These are phyloP conservation scores for Diphasiastrum complanatum DNA, from an alignment of 83 land plant genomes.

Conservation along the genomic window DNA sequence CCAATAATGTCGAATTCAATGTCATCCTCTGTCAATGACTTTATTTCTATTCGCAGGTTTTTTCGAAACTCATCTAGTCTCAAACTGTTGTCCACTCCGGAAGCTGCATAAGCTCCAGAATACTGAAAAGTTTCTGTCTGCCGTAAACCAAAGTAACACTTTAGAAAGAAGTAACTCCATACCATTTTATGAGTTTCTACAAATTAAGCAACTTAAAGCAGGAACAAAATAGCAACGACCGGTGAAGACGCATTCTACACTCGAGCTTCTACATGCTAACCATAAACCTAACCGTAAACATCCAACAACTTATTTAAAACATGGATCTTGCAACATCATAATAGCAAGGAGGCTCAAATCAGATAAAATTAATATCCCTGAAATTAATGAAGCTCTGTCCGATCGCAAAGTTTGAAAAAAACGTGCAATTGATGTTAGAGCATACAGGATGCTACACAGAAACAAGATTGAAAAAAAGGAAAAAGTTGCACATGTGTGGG, in stretches of 20 bases:
- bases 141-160: background rate
- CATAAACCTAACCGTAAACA: no score
- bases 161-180: background rate
- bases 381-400: no score
- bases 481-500: constrained; percentile 53
- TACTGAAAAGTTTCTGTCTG: constrained; percentile 78
- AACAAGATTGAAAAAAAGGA: background rate
- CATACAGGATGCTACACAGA: background rate
- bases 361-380: no score
- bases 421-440: background rate
- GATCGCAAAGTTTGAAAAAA: background rate
- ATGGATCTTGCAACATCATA: no score
- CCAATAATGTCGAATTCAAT: constrained; percentile 96
- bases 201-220: background rate
- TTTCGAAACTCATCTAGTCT: constrained; percentile 46
- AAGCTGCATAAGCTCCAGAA: constrained; percentile 72
- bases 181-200: background rate
- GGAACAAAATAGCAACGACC: no score
- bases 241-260: no score
- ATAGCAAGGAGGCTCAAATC: no score
- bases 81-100: constrained; percentile 67
- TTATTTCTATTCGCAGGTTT: constrained; percentile 59
- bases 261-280: no score
- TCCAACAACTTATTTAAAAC: no score
- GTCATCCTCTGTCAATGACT: constrained; percentile 52